A percentile compares a stretch with the other conserved stretches of the same genome.
Conservation (phyloP, 257 asterid genomes). For the Gentiana straminea region DNA sequence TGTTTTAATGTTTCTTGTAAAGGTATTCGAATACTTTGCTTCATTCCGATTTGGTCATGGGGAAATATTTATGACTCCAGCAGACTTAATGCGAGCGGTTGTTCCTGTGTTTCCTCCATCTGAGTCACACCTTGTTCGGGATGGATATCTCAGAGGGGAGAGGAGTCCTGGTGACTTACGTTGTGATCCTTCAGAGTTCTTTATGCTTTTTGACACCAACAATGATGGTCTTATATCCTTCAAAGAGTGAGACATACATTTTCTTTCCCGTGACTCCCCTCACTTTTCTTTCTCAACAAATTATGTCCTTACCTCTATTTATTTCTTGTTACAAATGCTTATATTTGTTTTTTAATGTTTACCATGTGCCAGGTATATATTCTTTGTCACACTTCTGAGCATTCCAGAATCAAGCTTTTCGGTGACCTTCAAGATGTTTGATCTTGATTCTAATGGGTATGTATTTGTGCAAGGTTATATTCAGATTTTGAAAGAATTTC, state of each 20-base stretch:
- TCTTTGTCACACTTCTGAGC: slow-evolving; percentile 81
- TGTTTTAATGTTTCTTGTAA: slow-evolving; percentile 11
- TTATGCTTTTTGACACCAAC: slow-evolving; percentile 86
- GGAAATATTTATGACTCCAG: slow-evolving; percentile 80
- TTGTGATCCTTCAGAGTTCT: slow-evolving; percentile 69
- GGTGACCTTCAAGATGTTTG: slow-evolving; percentile 93
- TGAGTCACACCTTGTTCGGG: slow-evolving; percentile 76
- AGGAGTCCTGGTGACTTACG: slow-evolving; percentile 75
- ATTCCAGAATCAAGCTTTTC: slow-evolving; percentile 91
- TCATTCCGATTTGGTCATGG: slow-evolving; percentile 43
- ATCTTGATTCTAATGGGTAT: slow-evolving; percentile 70
- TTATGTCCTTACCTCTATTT: slow-evolving; percentile 7
- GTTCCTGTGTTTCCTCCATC: slow-evolving; percentile 98
- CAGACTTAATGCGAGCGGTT: slow-evolving; percentile 89
- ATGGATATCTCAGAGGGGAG: slow-evolving; percentile 89
- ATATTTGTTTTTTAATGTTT: not conserved
- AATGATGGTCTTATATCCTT: slow-evolving; percentile 76
- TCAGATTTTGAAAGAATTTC: too few relatives aligned
- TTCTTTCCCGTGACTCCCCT: slow-evolving; percentile 5
- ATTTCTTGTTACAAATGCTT: slow-evolving; percentile 1
- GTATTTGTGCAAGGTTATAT: slow-evolving; percentile 15
- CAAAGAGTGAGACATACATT: slow-evolving; percentile 43
- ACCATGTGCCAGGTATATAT: slow-evolving; percentile 59
- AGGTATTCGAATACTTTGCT: slow-evolving; percentile 88
- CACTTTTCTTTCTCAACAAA: not conserved